Evolutionary conservation across 192 early-diverging fungal genomes (phyloP).

Genomic region (Diversispora epigaea): DNA sequence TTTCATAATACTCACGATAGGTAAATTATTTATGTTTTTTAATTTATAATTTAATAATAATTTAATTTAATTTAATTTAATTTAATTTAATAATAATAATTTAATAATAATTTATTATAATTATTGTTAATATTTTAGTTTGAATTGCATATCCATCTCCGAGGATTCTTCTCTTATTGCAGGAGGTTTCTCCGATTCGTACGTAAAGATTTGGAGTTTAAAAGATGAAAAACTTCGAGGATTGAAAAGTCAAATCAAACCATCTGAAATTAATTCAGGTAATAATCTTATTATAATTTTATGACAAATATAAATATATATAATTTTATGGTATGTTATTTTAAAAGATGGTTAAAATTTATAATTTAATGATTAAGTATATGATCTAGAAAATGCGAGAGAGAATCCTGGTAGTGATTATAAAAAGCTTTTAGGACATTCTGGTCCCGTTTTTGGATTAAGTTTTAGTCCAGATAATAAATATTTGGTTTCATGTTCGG

Average conservation of each 20-base stretch:
- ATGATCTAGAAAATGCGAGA: constrained; percentile 59
- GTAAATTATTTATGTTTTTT: constrained; percentile 33
- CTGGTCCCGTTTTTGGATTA: constrained; percentile 85
- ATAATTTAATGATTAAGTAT: constrained; percentile 34
- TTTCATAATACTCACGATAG: constrained; percentile 89
- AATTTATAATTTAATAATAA: not conserved
- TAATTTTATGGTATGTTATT: not conserved
- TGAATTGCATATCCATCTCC: constrained; percentile 84
- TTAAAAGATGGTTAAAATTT: not conserved
- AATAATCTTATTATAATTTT: not conserved
- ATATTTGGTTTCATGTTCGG: constrained; percentile 86
- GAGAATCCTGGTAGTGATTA: constrained; percentile 60
- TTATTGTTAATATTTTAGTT: constrained; percentile 37
- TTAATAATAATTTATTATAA: constrained; percentile 15
- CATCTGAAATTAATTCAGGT: constrained; percentile 47
- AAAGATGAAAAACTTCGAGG: constrained; percentile 70
- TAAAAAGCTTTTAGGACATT: constrained; percentile 81
- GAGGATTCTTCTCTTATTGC: constrained; percentile 80
- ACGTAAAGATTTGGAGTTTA: constrained; percentile 90
- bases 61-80: not conserved
- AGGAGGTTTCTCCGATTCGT: constrained; percentile 93
- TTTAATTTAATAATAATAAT: not conserved
- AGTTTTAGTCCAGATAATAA: constrained; percentile 84
- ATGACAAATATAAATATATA: not conserved
- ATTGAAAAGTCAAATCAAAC: constrained; percentile 61